Conservation (phyloP, 768 basidiomycete species). For the Epithele typhae region DNA sequence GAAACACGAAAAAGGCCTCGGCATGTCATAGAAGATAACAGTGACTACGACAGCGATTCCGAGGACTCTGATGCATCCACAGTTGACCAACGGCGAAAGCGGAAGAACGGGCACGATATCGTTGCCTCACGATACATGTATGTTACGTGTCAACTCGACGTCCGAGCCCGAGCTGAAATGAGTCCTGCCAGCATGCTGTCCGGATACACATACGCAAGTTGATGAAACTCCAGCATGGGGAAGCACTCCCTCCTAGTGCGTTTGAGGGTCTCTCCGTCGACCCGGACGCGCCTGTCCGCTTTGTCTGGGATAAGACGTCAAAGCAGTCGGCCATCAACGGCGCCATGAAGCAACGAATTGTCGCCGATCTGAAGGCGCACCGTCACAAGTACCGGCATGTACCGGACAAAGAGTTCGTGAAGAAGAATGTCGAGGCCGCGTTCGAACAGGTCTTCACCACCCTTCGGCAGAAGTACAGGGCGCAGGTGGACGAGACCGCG, state of each 20-base stretch:
- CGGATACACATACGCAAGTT: conserved; percentile 56
- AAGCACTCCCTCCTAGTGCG: conserved; percentile 58
- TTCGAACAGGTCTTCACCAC: conserved; percentile 74
- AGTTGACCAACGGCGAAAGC: conserved; percentile 29
- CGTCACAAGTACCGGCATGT: conserved; percentile 59
- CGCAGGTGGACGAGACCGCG: conserved; percentile 46
- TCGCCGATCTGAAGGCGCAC: conserved; percentile 55
- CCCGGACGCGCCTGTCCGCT: conserved; percentile 56
- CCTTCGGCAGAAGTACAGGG: conserved; percentile 60
- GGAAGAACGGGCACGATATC: conserved; percentile 60
- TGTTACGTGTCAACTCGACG: conserved; percentile 15
- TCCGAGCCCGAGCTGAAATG: not conserved
- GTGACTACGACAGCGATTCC: conserved; percentile 23
- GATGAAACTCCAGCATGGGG: conserved; percentile 55
- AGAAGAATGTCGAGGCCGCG: conserved; percentile 52
- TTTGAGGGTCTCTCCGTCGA: conserved; percentile 45
- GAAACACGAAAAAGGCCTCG: conserved; percentile 23
- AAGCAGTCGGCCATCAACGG: conserved; percentile 73
- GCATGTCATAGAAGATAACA: conserved; percentile 33
- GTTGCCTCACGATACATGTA: conserved; percentile 67
- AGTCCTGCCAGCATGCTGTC: conserved; percentile 56
- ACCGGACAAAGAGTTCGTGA: conserved; percentile 58
- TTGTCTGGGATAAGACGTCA: conserved; percentile 76
- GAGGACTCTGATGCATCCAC: conserved; percentile 32
- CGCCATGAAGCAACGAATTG: conserved; percentile 61